Evolutionary conservation across 495 filamentous ascomycete genomes (phyloP).

Genomic region (Rhizodiscina lignyota): DNA sequence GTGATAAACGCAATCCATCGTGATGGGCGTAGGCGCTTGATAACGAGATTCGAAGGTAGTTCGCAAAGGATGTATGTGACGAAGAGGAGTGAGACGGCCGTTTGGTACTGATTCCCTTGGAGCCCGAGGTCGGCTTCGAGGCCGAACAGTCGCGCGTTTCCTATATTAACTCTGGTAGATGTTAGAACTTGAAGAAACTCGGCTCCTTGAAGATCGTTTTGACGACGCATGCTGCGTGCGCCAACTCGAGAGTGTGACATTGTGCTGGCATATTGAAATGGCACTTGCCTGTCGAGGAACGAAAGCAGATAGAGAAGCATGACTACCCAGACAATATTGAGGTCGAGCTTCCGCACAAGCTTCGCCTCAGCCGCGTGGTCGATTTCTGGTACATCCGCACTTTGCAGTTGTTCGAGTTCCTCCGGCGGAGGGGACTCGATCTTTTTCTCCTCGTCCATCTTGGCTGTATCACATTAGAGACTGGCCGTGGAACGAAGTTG

Average conservation of each 20-base stretch:
- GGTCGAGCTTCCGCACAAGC: conserved; percentile 37
- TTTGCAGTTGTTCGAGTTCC: no score
- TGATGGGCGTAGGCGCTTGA: conserved; percentile 47
- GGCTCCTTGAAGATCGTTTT: no score
- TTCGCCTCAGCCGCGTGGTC: conserved; percentile 28
- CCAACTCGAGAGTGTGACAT: no score
- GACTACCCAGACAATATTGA: conserved; percentile 42
- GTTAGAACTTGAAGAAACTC: no score
- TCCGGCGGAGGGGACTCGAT: no score
- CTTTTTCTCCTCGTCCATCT: no score
- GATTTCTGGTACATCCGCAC: no score
- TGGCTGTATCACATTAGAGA: no score
- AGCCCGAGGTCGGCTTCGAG: conserved; percentile 51
- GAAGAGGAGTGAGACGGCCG: conserved; percentile 55
- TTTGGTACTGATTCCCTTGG: conserved; percentile 47
- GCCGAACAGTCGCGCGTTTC: conserved; percentile 52
- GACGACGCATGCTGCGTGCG: conserved; percentile 1
- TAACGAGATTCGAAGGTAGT: conserved; percentile 44
- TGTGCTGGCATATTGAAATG: no score
- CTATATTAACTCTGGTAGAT: conserved; percentile 53
- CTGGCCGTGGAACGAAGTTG: no score
- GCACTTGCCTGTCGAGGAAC: conserved; percentile 41
- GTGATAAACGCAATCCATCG: conserved; percentile 51
- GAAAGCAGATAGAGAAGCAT: conserved; percentile 46
- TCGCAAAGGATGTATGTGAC: conserved; percentile 47